Conservation (phyloP, 2,329 filamentous ascomycete species). For the Fusarium mundagurra region DNA sequence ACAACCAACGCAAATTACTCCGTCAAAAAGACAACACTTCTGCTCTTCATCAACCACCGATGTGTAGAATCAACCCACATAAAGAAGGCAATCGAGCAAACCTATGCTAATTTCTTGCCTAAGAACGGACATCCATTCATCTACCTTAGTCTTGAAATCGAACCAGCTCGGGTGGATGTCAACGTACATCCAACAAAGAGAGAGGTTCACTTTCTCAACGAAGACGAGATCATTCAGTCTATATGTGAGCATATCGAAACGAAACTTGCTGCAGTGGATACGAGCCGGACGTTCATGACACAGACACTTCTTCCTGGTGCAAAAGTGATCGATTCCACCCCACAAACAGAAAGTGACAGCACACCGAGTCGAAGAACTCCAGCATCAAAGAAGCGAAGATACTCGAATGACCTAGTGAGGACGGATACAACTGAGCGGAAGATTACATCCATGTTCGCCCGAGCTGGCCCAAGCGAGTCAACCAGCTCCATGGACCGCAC, state of each 20-base stretch:
- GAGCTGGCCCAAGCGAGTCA: slow-evolving; percentile 55
- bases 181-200: slow-evolving; percentile 98
- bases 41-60: slow-evolving; percentile 97
- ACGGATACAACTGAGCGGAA: slow-evolving; percentile 91
- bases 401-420: slow-evolving; percentile 82
- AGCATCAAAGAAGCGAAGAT: slow-evolving; percentile 53
- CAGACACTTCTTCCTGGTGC: slow-evolving; percentile 86
- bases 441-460: slow-evolving; percentile 90
- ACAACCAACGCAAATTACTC: slow-evolving; percentile 95
- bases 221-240: slow-evolving; percentile 91
- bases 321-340: slow-evolving; percentile 40
- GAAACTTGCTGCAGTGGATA: slow-evolving; percentile 86
- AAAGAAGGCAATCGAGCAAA: slow-evolving; percentile 90
- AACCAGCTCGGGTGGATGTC: slow-evolving; percentile 91
- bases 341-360: slow-evolving; percentile 42
- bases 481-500: slow-evolving; percentile 28
- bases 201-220: slow-evolving; percentile 96
- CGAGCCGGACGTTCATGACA: slow-evolving; percentile 92
- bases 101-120: slow-evolving; percentile 85
- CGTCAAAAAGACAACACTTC: slow-evolving; percentile 85
- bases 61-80: slow-evolving; percentile 90
- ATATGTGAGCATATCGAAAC: slow-evolving; percentile 84
- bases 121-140: slow-evolving; percentile 95
- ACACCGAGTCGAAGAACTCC: slow-evolving; percentile 48
- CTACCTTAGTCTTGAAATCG: slow-evolving; percentile 92